Evolutionary conservation across 2,329 filamentous ascomycete species (phyloP), one percentile per base, ranked within the genome.

Genomic region (Pseudogymnoascus sp.): DNA sequence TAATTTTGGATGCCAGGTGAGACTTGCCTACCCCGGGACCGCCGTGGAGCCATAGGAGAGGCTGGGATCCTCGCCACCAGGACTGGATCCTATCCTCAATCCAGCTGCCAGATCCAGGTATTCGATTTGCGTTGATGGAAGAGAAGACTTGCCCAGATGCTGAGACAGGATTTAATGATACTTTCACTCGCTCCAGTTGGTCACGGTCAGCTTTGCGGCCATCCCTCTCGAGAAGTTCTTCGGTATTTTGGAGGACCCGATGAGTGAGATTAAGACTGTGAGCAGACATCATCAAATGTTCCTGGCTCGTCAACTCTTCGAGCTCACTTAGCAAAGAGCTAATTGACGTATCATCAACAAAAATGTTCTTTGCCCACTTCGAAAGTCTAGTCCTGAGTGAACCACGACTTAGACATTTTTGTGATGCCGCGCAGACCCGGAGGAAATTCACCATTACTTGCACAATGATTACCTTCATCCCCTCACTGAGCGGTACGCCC

Each of bases 81-180:
- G 55, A 29, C 15, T n/a, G 55, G 21, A 59, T 59, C 6, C 55
- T 38, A 41, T 59, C 55, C 36, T 59, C 55, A 17, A 59, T 59
- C 55, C 55, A 59, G 27, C 55, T 59, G 3, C 55, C 55, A n/a
- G 55, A 59, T 38, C 55, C 55, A n/a, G 55, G 55, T 59, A 59
- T 38, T 8, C 55, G 29, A 59, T 59, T 59, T 5, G 17, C 55
- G 5, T 27, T 36, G 7, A 12, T 59, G 29, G 55, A 48, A 48
- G 42, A 48, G 12, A 48, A 29, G 25, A 48, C 25, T 13, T 48
- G 42, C 2, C 42, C 42, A 29, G 42, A 48, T 5, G 42, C 42
- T 29, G 42, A 48, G 13, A 48, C 13, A 9, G 42, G 42, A 13
- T 29, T 6, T 4, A 48, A 29, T 48, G 42, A 48, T n/a, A 3